Percentiles rank a stretch among this genome's conserved stretches.
These are phyloP conservation scores for Vitis rupestris DNA, from an alignment of 164 flowering plant genomes.

Conservation along the genomic window DNA sequence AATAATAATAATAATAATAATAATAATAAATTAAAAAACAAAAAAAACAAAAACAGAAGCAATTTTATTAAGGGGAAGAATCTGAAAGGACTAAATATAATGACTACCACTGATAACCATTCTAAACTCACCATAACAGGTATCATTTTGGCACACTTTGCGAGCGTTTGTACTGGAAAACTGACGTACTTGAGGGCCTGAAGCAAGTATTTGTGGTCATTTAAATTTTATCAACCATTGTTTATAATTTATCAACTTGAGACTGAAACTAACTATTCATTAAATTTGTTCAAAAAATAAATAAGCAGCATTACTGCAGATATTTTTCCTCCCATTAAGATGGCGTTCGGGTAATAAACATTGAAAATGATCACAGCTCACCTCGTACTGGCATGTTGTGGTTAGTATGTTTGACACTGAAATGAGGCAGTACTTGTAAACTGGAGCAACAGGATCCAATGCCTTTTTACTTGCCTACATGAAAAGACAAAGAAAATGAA, in stretches of 20 bases:
- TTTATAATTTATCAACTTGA: background rate
- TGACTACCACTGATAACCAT: background rate
- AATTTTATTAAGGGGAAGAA: background rate
- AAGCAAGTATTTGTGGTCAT: conserved; percentile 18
- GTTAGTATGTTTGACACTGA: conserved; percentile 93
- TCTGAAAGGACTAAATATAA: background rate
- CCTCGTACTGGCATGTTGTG: conserved; percentile 99
- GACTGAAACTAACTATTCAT: background rate
- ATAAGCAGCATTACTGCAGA: background rate
- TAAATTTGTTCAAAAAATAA: background rate
- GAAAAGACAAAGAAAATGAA: conserved; percentile 5
- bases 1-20: too few relatives aligned
- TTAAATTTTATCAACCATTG: conserved; percentile 2
- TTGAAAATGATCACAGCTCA: conserved; percentile 19
- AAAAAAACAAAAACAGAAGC: too few relatives aligned
- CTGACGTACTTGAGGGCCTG: conserved; percentile 99
- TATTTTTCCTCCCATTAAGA: background rate
- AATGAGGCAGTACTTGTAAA: conserved; percentile 75
- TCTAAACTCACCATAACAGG: conserved; percentile 84
- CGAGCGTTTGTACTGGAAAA: conserved; percentile 97
- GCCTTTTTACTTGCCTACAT: conserved; percentile 78
- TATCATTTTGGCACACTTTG: conserved; percentile 99
- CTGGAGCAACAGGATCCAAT: conserved; percentile 90
- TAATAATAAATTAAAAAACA: too few relatives aligned
- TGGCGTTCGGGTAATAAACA: background rate